A percentile compares a stretch with the other conserved stretches of the same genome.
Conservation (phyloP, 306 rosid species). For the Spatholobus suberectus region DNA sequence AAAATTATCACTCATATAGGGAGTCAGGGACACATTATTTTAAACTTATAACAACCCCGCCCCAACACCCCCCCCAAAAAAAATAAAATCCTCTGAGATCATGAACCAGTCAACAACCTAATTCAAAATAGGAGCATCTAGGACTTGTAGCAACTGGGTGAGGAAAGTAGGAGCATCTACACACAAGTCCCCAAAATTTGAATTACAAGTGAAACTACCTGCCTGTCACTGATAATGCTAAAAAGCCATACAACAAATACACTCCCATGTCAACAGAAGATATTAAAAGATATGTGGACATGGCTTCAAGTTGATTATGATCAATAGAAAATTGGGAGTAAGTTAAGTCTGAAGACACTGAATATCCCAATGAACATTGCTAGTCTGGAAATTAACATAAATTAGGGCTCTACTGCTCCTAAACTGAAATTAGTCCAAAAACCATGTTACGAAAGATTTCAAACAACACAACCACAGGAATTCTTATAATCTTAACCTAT, state of each 20-base stretch:
- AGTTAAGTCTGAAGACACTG: neutral
- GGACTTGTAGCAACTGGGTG: neutral
- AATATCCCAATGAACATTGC: neutral
- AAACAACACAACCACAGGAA: neutral
- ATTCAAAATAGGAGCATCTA: neutral
- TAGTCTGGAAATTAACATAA: neutral
- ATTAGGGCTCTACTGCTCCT: neutral
- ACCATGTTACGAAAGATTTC: conserved; percentile 17
- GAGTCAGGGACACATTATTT: neutral
- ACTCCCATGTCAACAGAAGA: conserved; percentile 9
- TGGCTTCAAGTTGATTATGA: conserved; percentile 20
- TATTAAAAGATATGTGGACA: neutral
- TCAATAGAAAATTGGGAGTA: conserved; percentile 1
- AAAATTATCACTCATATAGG: neutral
- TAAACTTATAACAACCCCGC: neutral
- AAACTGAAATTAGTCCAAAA: neutral
- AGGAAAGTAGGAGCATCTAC: neutral
- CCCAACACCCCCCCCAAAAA: neutral
- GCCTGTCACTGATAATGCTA: neutral
- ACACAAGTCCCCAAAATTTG: neutral
- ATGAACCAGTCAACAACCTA: conserved; percentile 1
- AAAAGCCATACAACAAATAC: neutral
- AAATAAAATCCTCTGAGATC: neutral
- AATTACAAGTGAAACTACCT: neutral
- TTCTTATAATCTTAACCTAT: neutral